Percentiles rank a stretch among this genome's conserved stretches.
phyloP scores from a whole-genome alignment of 768 basidiomycete species.

The Leccinum rimulosum region DNA sequence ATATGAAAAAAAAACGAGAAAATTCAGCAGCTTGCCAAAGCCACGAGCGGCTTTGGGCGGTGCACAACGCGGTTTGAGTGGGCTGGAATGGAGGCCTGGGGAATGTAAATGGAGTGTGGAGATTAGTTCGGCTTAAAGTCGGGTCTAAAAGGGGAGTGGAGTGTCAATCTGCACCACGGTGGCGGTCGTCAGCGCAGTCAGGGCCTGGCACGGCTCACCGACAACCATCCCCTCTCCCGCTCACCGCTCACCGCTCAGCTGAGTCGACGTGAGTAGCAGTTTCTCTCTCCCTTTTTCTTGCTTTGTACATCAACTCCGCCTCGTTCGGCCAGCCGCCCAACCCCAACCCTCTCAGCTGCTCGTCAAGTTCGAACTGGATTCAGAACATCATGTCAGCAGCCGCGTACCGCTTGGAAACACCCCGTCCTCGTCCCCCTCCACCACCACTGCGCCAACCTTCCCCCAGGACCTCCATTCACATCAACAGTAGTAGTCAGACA shows the following conservation, averaged over 20 bases:
- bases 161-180: constrained; percentile 20
- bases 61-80: not conserved
- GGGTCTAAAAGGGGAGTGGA: constrained; percentile 19
- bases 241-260: constrained; percentile 7
- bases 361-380: constrained; percentile 34
- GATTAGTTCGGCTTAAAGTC: constrained; percentile 10
- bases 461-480: constrained; percentile 44
- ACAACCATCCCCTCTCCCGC: constrained; percentile 13
- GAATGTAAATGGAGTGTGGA: not conserved
- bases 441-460: constrained; percentile 55
- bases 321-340: constrained; percentile 16
- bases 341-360: not conserved
- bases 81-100: not conserved
- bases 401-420: constrained; percentile 63
- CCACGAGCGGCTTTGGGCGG: not conserved
- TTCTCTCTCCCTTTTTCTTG: constrained; percentile 12
- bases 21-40: not conserved
- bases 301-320: constrained; percentile 17
- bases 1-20: not conserved
- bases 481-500: constrained; percentile 47
- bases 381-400: constrained; percentile 52
- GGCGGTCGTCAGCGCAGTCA: constrained; percentile 33
- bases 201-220: constrained; percentile 25
- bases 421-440: constrained; percentile 56
- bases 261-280: constrained; percentile 7